Base-by-base conservation (phyloP, 768 basidiomycete genomes). In the Boletus sp. region DNA sequence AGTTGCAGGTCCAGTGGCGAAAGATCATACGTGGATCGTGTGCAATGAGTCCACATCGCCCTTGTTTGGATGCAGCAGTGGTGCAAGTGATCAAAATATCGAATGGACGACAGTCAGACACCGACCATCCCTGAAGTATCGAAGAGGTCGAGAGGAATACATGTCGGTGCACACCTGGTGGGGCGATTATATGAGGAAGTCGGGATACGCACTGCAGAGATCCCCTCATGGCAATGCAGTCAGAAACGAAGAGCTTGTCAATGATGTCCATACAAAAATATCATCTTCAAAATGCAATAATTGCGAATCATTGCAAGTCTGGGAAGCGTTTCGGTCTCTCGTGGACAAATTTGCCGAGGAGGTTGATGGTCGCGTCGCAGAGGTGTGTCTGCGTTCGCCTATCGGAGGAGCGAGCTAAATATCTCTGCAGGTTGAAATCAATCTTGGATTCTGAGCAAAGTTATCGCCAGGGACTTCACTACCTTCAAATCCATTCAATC, bases 151-250 rank as follows among this genome's bases (percentile, higher is more conserved):
- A 46, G 3, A 7, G 24, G 54, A 58, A 29, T 0, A 0, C 1
- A 7, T 52, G 11, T 15, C 14, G 1, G 53, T 55, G 46, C 59
- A 66, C 32, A 35, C 0, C 1, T 67, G 58, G 64, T 66, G 62
- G 65, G 0, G 39, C 1, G 42, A 61, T 14, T 67, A 61, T 18
- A 58, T 59, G 63, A 58, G 7, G 18, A 62, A 51, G 51, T 56
- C 63, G 17, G 39, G 54, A 44, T 6, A 8, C 0, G 56, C 40
- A 1, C 14, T 67, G 51, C 54, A 39, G 30, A 44, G 30, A 39
- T 32, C 18, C 7, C 56, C 63, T 12, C 18, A 20, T 0, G 36
- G 54, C 1, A 11, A 50, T 1, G 30, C 24, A 7, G 54, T 64
- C 5, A 61, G 50, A 20, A 50, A 64, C 35, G 2, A 5, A 11